These are phyloP conservation scores for Dactylis glomerata DNA, from an alignment of 176 grass and related monocot genomes.

Conservation along the genomic window DNA sequence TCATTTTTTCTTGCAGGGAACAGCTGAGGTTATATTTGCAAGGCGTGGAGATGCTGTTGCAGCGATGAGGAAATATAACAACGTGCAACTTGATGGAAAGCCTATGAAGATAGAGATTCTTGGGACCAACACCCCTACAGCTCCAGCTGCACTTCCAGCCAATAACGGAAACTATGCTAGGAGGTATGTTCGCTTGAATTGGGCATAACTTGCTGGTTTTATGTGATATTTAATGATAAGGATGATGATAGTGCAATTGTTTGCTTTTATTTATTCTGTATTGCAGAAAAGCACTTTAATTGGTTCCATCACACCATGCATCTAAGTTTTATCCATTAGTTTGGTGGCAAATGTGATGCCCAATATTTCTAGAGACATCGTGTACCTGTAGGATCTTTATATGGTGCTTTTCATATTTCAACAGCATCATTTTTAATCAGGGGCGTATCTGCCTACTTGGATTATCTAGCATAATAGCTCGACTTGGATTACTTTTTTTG, in stretches of 20 bases:
- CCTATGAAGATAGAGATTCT: conserved; percentile 96
- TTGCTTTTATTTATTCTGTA: neutral
- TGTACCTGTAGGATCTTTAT: neutral
- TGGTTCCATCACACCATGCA: neutral
- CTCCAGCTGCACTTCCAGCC: conserved; percentile 41
- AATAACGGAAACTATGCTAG: conserved; percentile 41
- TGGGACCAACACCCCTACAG: conserved; percentile 69
- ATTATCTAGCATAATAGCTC: neutral
- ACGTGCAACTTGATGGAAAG: conserved; percentile 97
- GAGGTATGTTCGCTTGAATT: conserved; percentile 42
- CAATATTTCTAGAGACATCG: neutral
- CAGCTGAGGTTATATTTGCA: conserved; percentile 88
- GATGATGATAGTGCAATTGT: neutral
- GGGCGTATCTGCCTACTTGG: neutral
- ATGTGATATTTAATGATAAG: neutral
- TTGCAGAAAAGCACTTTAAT: neutral
- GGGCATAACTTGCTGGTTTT: neutral
- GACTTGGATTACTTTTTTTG: neutral
- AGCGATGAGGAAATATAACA: conserved; percentile 87
- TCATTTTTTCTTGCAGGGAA: conserved; percentile 55
- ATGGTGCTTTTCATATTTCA: neutral
- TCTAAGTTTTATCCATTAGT: neutral
- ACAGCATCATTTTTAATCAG: neutral
- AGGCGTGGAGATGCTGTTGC: conserved; percentile 74
- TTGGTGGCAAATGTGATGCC: neutral